Base-by-base conservation (phyloP, 2,329 filamentous ascomycete species). In the Alternaria brassicicola region DNA sequence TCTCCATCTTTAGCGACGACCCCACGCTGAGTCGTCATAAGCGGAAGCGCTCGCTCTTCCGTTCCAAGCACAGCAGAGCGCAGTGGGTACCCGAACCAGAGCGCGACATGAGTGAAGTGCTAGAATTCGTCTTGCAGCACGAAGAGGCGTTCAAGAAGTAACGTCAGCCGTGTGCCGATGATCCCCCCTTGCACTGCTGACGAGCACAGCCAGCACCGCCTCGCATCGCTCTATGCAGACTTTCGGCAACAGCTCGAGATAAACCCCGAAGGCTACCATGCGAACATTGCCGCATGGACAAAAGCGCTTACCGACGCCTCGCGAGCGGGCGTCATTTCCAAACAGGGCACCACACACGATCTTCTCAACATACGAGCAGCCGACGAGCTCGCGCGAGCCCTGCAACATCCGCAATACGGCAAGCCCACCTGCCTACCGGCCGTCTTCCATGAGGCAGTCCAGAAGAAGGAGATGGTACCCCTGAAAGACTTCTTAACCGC, bases 161-260 rank as follows among this genome's bases (percentile, higher is more conserved):
- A 33, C 57, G 39, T 21, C 13, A 23, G 21, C 19, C 9, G 23
- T 1, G 8, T 17, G 1, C 12, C 15, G 10, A 39, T 26, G 30
- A 17, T 23, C 21, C 31, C 28, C 38, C 31, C 28, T 33, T 21
- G 21, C 30, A 56, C 15, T 45, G 35, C 66, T 69, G 54, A 70
- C 53, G 45, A 17, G 21, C 15, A 39, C 62, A 77, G 75, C 65
- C 92, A 89, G 79, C 85, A 88, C 63, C 90, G 93, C 48, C 84
- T 97, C 12, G 88, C 91, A 12, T 93, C 92, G 5, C 87, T 97
- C 43, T 97, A 96, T 79, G 93, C 92, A 46, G 93, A 97, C 76
- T 96, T 97, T 73, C 83, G 87, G 35, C 79, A 86, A 5, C 92
- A 94, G 66, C 85, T 85, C 68, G 86, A 85, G 36, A 86, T 90